A percentile compares a stretch with the other conserved stretches of the same genome.
These are phyloP conservation scores for Candida nemodendra DNA, from an alignment of 805 yeast genomes.

Conservation along the genomic window DNA sequence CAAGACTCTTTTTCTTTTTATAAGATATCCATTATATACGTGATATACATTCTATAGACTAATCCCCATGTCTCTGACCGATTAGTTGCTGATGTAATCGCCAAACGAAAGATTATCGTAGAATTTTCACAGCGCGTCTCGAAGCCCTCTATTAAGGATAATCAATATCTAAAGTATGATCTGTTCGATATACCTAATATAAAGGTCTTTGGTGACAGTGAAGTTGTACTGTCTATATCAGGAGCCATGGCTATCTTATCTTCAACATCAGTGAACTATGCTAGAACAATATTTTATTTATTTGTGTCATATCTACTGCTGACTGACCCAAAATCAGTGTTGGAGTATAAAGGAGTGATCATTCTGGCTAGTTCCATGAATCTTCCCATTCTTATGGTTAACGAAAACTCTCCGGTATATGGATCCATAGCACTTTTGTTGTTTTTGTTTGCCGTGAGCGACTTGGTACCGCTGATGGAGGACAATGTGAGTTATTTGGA, in stretches of 20 bases:
- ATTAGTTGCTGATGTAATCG: too few species aligned
- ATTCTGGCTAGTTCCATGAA: slow-evolving; percentile 32
- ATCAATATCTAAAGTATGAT: too few species aligned
- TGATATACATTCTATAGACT: too few species aligned
- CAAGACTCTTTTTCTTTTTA: slow-evolving; percentile 18
- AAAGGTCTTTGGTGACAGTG: too few species aligned
- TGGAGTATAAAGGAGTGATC: slow-evolving; percentile 31
- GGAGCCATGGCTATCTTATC: slow-evolving; percentile 30
- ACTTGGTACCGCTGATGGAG: slow-evolving; percentile 57
- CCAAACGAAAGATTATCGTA: too few species aligned
- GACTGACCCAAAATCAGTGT: slow-evolving; percentile 23
- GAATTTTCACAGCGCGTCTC: too few species aligned
- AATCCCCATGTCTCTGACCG: too few species aligned
- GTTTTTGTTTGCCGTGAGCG: slow-evolving; percentile 45
- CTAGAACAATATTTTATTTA: slow-evolving; percentile 21
- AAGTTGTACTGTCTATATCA: too few species aligned
- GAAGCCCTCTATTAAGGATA: too few species aligned
- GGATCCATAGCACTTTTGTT: slow-evolving; percentile 52
- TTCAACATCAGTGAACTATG: slow-evolving; percentile 22
- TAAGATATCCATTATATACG: too few species aligned
- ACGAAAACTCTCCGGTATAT: slow-evolving; percentile 33
- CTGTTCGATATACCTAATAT: too few species aligned
- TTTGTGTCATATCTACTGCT: slow-evolving; percentile 24
- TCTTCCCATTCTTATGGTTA: slow-evolving; percentile 32
- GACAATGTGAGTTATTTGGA: slow-evolving; percentile 50